phyloP scores from a whole-genome alignment of 2,329 filamentous ascomycete species.

The Penicillium fuscoglaucum region DNA sequence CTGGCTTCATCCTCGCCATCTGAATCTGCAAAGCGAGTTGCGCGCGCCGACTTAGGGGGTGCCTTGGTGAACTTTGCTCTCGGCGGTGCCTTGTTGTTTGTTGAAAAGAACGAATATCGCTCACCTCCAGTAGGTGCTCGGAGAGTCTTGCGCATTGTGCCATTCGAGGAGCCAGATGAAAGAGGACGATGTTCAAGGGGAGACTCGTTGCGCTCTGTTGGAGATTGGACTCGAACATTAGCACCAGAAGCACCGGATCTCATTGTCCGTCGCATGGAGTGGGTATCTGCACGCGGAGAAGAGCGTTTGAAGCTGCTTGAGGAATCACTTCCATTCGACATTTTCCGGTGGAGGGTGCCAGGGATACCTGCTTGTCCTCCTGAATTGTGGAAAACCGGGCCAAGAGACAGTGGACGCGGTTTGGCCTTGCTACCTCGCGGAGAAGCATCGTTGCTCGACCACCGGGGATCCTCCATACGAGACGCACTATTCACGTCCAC shows the following conservation, averaged over 20 bases:
- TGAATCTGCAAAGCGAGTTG: constrained; percentile 59
- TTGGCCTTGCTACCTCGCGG: constrained; percentile 13
- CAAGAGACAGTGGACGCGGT: constrained; percentile 27
- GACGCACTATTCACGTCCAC: constrained; percentile 16
- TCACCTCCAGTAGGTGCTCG: constrained; percentile 49
- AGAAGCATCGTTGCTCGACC: constrained; percentile 8
- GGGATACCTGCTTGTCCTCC: constrained; percentile 9
- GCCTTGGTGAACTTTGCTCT: constrained; percentile 30
- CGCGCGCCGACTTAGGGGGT: constrained; percentile 34
- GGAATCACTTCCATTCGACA: constrained; percentile 66
- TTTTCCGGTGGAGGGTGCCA: constrained; percentile 51
- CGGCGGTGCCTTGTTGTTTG: constrained; percentile 35
- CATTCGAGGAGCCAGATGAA: constrained; percentile 44
- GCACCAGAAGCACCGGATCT: constrained; percentile 50
- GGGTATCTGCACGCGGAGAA: constrained; percentile 47
- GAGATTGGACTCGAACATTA: constrained; percentile 32
- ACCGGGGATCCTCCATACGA: constrained; percentile 13
- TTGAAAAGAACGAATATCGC: constrained; percentile 43
- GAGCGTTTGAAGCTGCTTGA: constrained; percentile 76
- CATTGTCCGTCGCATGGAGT: constrained; percentile 74
- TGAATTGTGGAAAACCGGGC: constrained; percentile 20
- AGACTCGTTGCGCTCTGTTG: constrained; percentile 58
- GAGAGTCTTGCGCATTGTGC: constrained; percentile 50
- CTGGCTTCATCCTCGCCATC: constrained; percentile 55
- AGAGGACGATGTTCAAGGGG: constrained; percentile 54